Evolutionary conservation across 2,329 filamentous ascomycete species (phyloP).

Genomic region (Dactylonectria macrodidyma): DNA sequence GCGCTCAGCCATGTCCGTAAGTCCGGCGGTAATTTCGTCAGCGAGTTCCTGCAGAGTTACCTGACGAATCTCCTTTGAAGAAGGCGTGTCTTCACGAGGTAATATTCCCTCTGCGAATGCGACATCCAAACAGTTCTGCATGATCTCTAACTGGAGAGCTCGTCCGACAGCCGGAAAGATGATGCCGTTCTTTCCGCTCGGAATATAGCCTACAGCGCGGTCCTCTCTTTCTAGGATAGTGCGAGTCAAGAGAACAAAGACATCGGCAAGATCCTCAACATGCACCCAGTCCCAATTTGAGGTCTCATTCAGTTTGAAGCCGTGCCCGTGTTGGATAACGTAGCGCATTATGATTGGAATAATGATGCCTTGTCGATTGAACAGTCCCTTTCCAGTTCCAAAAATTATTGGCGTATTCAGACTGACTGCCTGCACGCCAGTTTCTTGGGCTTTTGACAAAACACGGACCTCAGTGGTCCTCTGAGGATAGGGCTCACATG

Average conservation of each 20-base stretch:
- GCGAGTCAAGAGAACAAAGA: slow-evolving; percentile 18
- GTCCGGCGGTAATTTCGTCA: no score
- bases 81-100: slow-evolving; percentile 8
- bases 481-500: slow-evolving; percentile 13
- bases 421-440: slow-evolving; percentile 20
- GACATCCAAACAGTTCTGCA: slow-evolving; percentile 21
- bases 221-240: slow-evolving; percentile 21
- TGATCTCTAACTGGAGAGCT: slow-evolving; percentile 13
- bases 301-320: slow-evolving; percentile 26
- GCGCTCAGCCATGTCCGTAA: no score
- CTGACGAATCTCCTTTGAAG: neutral
- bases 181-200: slow-evolving; percentile 21
- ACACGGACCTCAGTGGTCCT: slow-evolving; percentile 20
- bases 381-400: slow-evolving; percentile 18
- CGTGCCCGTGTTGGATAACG: slow-evolving; percentile 21
- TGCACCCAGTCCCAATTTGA: slow-evolving; percentile 23
- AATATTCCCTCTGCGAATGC: slow-evolving; percentile 22
- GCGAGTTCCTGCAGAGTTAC: no score
- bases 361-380: slow-evolving; percentile 21
- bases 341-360: slow-evolving; percentile 20
- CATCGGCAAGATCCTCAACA: slow-evolving; percentile 28
- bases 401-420: slow-evolving; percentile 22
- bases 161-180: slow-evolving; percentile 16
- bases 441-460: slow-evolving; percentile 14
- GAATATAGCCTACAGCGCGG: slow-evolving; percentile 18